phyloP scores from a whole-genome alignment of 2,329 filamentous ascomycete species.

The Verticillium dahliae region DNA sequence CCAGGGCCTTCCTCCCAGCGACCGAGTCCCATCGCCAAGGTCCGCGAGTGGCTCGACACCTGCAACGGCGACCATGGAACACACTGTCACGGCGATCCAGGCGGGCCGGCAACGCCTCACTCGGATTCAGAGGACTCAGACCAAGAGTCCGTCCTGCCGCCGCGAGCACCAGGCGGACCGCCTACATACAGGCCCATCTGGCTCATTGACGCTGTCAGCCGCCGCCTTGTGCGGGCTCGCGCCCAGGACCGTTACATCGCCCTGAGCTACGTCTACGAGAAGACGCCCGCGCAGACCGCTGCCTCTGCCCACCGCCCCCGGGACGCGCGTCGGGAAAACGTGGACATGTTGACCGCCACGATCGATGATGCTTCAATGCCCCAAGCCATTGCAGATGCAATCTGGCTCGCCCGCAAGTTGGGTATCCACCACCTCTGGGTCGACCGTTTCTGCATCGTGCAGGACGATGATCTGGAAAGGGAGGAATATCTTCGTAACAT shows the following conservation, averaged over 20 bases:
- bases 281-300: constrained; percentile 14
- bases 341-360: constrained; percentile 26
- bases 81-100: constrained; percentile 26
- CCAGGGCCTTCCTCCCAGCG: constrained; percentile 11
- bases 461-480: constrained; percentile 33
- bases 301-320: constrained; percentile 11
- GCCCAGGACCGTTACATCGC: constrained; percentile 33
- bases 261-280: constrained; percentile 39
- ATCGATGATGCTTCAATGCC: constrained; percentile 30
- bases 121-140: constrained; percentile 1
- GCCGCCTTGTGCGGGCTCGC: constrained; percentile 29
- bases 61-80: constrained; percentile 33
- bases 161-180: neutral
- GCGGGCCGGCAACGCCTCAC: constrained; percentile 13
- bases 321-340: constrained; percentile 27
- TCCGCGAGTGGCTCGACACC: constrained; percentile 35
- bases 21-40: constrained; percentile 28
- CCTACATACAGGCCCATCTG: constrained; percentile 30
- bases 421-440: constrained; percentile 38
- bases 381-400: constrained; percentile 35
- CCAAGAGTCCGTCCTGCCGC: neutral
- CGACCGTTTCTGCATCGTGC: constrained; percentile 37
- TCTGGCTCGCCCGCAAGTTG: constrained; percentile 36
- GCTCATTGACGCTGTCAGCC: constrained; percentile 33
- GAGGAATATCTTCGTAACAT: constrained; percentile 34